Conservation (phyloP, 345 rosid genomes). For the Cardamine resedifolia region DNA sequence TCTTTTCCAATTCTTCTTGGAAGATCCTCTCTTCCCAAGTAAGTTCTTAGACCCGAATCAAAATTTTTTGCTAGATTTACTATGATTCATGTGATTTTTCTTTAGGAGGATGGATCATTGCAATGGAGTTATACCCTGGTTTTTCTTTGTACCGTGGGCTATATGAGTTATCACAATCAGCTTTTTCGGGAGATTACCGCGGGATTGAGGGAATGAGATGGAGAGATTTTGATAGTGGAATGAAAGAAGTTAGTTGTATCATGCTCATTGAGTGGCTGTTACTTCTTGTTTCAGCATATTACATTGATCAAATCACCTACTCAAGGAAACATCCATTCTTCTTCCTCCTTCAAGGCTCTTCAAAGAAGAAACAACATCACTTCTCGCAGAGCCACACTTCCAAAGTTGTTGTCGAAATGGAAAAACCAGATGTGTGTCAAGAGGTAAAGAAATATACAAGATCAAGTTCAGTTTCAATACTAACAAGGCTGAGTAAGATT, state of each 20-base stretch:
- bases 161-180: conserved; percentile 71
- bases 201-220: conserved; percentile 79
- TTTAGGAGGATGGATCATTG: conserved; percentile 66
- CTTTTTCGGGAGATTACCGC: conserved; percentile 51
- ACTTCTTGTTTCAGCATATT: conserved; percentile 62
- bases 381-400: conserved; percentile 54
- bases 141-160: conserved; percentile 85
- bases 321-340: conserved; percentile 60
- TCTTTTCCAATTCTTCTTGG: conserved; percentile 66
- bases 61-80: neutral
- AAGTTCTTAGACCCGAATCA: conserved; percentile 35
- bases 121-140: conserved; percentile 89
- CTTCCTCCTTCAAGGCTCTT: conserved; percentile 48
- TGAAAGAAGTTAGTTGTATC: conserved; percentile 66
- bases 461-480: neutral
- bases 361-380: conserved; percentile 40
- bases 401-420: conserved; percentile 70
- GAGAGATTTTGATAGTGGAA: conserved; percentile 65
- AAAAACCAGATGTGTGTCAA: conserved; percentile 76
- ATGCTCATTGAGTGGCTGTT: conserved; percentile 78
- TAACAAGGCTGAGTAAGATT: conserved; percentile 8
- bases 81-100: conserved; percentile 1
- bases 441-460: conserved; percentile 57
- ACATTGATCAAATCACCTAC: conserved; percentile 63
- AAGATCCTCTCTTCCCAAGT: conserved; percentile 79